Conservation (phyloP, 345 rosid genomes). For the Trapa bicornis region DNA sequence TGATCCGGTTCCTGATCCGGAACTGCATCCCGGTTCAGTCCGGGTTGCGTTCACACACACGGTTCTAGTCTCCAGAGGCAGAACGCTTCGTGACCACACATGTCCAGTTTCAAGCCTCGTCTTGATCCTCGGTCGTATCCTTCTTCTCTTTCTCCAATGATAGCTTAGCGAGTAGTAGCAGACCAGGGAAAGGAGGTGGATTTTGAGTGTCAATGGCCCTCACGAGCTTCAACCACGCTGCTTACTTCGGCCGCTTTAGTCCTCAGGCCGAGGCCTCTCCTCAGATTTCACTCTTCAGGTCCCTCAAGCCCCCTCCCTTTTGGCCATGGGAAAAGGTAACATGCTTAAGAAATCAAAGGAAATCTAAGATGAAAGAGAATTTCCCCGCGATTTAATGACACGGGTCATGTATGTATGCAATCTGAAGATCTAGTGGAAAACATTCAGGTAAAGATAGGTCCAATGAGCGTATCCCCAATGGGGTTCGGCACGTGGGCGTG, state of each 20-base stretch:
- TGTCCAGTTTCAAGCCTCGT: neutral
- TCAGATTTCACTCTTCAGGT: constrained; percentile 28
- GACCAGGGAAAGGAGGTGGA: neutral
- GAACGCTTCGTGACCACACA: neutral
- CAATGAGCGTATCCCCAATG: constrained; percentile 76
- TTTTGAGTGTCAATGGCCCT: constrained; percentile 27
- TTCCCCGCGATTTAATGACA: neutral
- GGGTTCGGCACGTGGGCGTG: constrained; percentile 99
- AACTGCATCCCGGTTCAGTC: no score
- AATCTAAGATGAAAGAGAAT: neutral
- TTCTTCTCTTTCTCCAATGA: neutral
- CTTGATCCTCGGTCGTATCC: neutral
- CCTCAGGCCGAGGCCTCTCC: constrained; percentile 23
- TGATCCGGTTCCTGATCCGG: no score
- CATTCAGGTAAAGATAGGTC: constrained; percentile 70
- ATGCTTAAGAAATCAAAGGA: neutral
- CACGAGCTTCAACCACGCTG: constrained; percentile 19
- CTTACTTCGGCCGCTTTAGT: constrained; percentile 20
- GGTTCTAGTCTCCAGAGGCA: neutral
- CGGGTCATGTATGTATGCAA: neutral
- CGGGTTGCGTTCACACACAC: no score
- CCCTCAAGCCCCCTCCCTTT: constrained; percentile 54
- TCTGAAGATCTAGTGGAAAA: neutral
- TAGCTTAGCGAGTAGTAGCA: neutral
- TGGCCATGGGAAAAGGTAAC: constrained; percentile 84